Base-by-base conservation (phyloP, 2,329 filamentous ascomycete species). In the Microdochium nivale region DNA sequence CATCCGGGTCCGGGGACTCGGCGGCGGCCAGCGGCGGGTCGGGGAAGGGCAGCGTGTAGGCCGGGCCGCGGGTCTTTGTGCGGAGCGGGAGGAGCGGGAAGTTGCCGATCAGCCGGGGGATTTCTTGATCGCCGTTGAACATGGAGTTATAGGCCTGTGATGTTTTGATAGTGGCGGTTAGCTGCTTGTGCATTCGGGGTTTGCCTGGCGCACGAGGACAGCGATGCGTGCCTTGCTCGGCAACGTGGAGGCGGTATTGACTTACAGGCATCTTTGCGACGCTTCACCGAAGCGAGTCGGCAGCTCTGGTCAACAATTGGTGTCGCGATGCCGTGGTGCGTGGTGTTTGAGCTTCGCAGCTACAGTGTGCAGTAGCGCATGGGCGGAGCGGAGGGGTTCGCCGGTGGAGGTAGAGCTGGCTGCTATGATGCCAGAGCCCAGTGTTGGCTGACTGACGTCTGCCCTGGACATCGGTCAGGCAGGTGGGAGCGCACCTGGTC, bases 71-170 rank as follows among this genome's bases (percentile, higher is more conserved):
- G 57, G 90, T 95, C 70, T 90, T 89, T 64, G 94, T 97, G 64
- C 94, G 91, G 51, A 99, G 86, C 1, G 94, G 92, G 50, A 96
- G 86, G 60, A 97, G 84, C 23, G 92, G 91, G 67, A 97, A 91
- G 81, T 96, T 97, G 69, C 92, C 90, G 78, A 85, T 73, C 59
- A 78, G 72, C 52, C 75, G 77, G 40, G 76, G 77, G 56, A 70
- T 66, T 58, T 75, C 86, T 77, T 80, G 90, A 81, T 82, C 92
- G 74, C 70, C 85, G 83, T 86, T 86, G 83, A 96, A 96, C 79
- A 96, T 88, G 70, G 89, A 95, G 80, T 97, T 95, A 80, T 96
- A 97, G 73, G 92, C 92, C 90, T 95, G 61, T 51, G 52, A 48
- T 21, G 52, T 23, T 49, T 52, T 53, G 50, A 50, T 37, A 5